Evolutionary conservation across 805 yeast species (phyloP), one percentile per base, ranked within the genome.

Genomic region (Candida xiaguanensis): DNA sequence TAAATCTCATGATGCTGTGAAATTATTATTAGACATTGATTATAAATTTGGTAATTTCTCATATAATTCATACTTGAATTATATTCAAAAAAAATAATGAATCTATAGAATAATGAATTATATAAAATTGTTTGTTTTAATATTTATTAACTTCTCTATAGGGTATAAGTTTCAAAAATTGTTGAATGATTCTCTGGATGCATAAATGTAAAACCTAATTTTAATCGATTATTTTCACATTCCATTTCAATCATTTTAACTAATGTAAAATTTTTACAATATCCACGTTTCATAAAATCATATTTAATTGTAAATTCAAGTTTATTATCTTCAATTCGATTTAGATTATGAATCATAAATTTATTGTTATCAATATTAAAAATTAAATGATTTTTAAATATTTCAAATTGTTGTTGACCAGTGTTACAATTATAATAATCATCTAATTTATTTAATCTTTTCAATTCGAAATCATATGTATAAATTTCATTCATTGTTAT

Each of bases 11-110:
- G 82, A 79, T 55, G 70, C 80, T 8, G 72, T 81, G 22, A 78
- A 77, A 55, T 70, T 77, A 43, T 77, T 80, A 49, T 73, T 78
- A 49, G 85, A 80, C 50, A 63, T 80, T 45, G 84, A 79, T 54
- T 75, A 74, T 56, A 78, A 75, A 52, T 79, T 80, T 53, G 73
- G 78, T 24, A 68, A 68, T 49, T 80, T 80, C 59, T 69, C 76
- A 53, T 64, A 64, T 49, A 61, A 61, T 23, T 72, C 77, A 29
- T 80, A 79, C 50, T 46, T 52, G 43, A 64, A 55, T 41, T 68
- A 53, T 44, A 53, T 64, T 43, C 53, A 51, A 41, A 55, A 53
- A 31, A 44, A 44, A 15, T 28, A 16, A 28, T 13, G 14, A 14
- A 14, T 28, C 5, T 26, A 20, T 6, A 20, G 24, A 20, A 29